Evolutionary conservation across 2,329 filamentous ascomycete species (phyloP).

Genomic region (Akanthomyces lecanii): DNA sequence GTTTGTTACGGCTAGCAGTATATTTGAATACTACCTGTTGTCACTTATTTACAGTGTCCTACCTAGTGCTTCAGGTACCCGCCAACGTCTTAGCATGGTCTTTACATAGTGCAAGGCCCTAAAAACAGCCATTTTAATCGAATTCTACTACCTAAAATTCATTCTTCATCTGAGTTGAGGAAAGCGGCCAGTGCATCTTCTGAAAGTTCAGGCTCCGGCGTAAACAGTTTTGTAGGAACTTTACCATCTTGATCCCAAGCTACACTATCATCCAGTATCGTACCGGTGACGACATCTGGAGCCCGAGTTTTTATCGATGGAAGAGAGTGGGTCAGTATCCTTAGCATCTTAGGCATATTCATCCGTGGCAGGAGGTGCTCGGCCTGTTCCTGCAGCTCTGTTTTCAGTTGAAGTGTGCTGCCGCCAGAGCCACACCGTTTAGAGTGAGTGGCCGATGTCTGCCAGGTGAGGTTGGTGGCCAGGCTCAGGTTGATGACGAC

Average conservation of each 20-base stretch:
- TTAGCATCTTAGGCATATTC: conserved; percentile 18
- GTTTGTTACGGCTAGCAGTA: too few relatives aligned
- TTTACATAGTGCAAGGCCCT: too few relatives aligned
- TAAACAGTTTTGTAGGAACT: conserved; percentile 15
- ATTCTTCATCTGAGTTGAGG: background rate
- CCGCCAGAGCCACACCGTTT: conserved; percentile 12
- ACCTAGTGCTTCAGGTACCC: too few relatives aligned
- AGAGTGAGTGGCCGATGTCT: conserved; percentile 20
- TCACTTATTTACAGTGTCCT: too few relatives aligned
- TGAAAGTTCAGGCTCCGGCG: conserved; percentile 19
- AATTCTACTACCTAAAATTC: background rate
- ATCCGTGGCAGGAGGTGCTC: conserved; percentile 19
- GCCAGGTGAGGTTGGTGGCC: conserved; percentile 1
- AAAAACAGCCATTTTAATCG: too few relatives aligned
- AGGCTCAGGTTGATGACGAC: conserved; percentile 21
- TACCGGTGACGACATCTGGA: conserved; percentile 22
- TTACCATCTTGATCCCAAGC: conserved; percentile 22
- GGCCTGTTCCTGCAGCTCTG: conserved; percentile 19
- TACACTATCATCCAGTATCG: conserved; percentile 19
- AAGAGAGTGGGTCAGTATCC: conserved; percentile 21
- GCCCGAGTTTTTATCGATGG: conserved; percentile 18
- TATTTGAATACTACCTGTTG: too few relatives aligned
- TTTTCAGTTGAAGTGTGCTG: conserved; percentile 19
- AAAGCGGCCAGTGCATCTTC: conserved; percentile 18
- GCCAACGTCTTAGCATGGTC: too few relatives aligned